Base-by-base conservation (phyloP, 192 early-diverging fungal genomes). In the Phycomyces nitens region DNA sequence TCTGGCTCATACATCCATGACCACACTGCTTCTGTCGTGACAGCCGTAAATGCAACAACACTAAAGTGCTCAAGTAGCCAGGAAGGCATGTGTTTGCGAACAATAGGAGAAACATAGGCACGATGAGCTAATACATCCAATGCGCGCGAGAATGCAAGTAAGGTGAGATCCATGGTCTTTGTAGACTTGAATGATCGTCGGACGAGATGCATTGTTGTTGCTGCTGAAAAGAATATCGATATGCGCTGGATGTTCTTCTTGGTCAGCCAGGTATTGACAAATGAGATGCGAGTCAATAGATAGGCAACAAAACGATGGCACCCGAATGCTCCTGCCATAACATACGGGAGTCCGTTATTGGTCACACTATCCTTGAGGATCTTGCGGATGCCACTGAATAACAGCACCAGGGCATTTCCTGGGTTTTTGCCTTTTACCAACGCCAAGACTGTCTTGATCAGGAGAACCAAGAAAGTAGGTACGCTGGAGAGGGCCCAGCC, bases 1-100 rank as follows among this genome's bases (percentile, higher is more conserved):
- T 68, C 4, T 14, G 84, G 71, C 42, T 77, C 80, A 71, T 71
- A 86, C 29, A 88, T 60, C 82, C 82, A 88, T 11, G 80, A 80
- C 52, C 70, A 86, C 79, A 88, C 86, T 40, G 86, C 86, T 58
- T 86, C 80, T 1, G 82, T 80, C 43, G 81, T 81, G 4, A 70
- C 69, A 24, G 79, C 26, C 6, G 79, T 69, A 67, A 88, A 86
- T 14, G 81, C 78, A 6, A 74, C 40, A 0, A 80, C 68, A 49
- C 78, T 82, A 0, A 71, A 75, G 63, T 86, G 71, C 10, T 73
- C 55, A 9, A 81, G 53, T 27, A 83, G 12, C 62, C 73, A 71
- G 1, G 47, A 50, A 4, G 84, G 86, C 18, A 84, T 69, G 55
- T 50, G 43, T 29, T 75, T 65, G 22, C 75, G 70, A 64, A 84